These are phyloP conservation scores for Aphanomyces invadans DNA, from an alignment of 352 stramenopile genomes.

Conservation along the genomic window DNA sequence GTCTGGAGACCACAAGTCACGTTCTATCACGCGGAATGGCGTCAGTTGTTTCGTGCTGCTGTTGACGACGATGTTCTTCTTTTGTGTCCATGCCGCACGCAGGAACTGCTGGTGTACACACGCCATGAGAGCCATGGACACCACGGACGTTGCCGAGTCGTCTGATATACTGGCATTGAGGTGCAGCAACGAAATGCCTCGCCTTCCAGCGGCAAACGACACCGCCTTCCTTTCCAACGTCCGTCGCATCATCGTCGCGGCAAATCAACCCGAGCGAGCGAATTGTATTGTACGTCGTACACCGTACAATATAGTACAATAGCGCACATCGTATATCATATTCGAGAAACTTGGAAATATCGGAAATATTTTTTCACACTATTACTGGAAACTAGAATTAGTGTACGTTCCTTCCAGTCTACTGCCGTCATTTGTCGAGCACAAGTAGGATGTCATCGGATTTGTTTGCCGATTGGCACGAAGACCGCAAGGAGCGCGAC, in stretches of 20 bases:
- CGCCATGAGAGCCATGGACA: constrained; percentile 57
- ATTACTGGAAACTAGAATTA: too few species aligned
- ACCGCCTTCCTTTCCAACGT: neutral
- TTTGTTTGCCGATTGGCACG: constrained; percentile 85
- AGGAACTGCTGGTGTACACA: constrained; percentile 64
- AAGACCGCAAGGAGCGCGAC: constrained; percentile 47
- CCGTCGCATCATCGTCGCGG: neutral
- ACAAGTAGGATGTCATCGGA: constrained; percentile 62
- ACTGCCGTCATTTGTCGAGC: constrained; percentile 22
- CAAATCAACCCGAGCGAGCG: neutral
- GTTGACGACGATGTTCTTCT: constrained; percentile 16
- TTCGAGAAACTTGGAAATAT: neutral
- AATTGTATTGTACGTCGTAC: neutral
- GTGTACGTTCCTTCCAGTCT: constrained; percentile 4
- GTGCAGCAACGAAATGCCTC: constrained; percentile 40
- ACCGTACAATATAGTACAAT: neutral
- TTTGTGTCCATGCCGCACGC: constrained; percentile 30
- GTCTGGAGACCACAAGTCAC: constrained; percentile 53
- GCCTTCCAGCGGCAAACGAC: neutral
- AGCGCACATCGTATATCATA: too few species aligned
- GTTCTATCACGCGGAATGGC: constrained; percentile 57
- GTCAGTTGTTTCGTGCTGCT: constrained; percentile 29
- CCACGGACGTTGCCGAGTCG: constrained; percentile 57
- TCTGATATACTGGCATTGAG: constrained; percentile 71
- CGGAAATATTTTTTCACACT: too few species aligned